Percentiles rank a stretch among this genome's conserved stretches.
Evolutionary conservation across 2,329 filamentous ascomycete genomes (phyloP).

Genomic region (Zarea fungicola): DNA sequence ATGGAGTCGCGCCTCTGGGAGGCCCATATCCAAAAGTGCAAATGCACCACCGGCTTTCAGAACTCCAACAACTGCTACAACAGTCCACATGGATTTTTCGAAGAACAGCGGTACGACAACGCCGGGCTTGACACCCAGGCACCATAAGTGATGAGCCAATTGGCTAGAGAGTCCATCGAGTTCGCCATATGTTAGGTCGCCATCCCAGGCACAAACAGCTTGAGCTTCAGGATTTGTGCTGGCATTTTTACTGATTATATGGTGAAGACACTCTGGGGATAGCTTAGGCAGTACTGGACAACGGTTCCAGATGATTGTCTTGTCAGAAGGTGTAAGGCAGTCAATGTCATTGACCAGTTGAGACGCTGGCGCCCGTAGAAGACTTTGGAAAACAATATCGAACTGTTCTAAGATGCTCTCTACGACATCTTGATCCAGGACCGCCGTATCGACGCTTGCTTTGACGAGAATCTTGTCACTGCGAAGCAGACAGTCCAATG

Average conservation of each 20-base stretch:
- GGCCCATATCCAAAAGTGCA: background rate
- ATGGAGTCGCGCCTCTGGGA: background rate
- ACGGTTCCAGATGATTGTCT: background rate
- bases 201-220: slow-evolving; percentile 3
- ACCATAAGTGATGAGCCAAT: background rate
- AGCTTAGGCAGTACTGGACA: background rate
- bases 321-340: background rate
- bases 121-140: background rate
- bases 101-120: background rate
- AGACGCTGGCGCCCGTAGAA: background rate
- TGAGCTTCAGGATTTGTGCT: background rate
- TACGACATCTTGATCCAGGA: background rate
- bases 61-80: background rate
- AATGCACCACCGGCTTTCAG: background rate
- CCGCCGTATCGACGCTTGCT: background rate
- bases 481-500: background rate
- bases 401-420: background rate
- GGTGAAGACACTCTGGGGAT: background rate
- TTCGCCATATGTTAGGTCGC: background rate
- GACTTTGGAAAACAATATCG: background rate
- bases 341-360: background rate
- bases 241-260: background rate
- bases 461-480: background rate
- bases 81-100: background rate
- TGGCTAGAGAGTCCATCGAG: background rate